Evolutionary conservation across 768 basidiomycete species (phyloP).

Genomic region (Boletales sp.): DNA sequence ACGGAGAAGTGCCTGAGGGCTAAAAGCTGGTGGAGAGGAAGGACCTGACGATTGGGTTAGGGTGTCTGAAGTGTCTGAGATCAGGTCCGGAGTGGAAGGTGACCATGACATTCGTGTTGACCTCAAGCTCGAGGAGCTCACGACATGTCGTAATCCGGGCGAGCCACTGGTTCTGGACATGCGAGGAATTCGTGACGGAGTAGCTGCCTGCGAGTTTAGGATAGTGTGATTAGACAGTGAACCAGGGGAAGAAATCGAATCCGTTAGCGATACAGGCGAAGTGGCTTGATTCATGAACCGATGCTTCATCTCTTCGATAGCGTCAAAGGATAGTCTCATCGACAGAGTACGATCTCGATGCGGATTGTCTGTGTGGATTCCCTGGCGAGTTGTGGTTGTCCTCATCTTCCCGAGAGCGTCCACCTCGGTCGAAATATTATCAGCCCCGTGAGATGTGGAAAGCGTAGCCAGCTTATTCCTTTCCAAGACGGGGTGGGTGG

Average conservation of each 20-base stretch:
- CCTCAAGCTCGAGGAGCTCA: slow-evolving; percentile 26
- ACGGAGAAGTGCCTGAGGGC: slow-evolving; percentile 25
- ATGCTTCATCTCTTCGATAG: slow-evolving; percentile 62
- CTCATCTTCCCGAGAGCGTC: slow-evolving; percentile 11
- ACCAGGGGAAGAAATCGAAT: slow-evolving; percentile 12
- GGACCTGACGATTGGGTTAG: slow-evolving; percentile 52
- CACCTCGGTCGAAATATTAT: slow-evolving; percentile 2
- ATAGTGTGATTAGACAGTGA: slow-evolving; percentile 9
- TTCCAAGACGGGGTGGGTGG: slow-evolving; percentile 21
- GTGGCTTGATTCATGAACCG: slow-evolving; percentile 41
- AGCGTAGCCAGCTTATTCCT: slow-evolving; percentile 16
- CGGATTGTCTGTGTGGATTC: slow-evolving; percentile 8
- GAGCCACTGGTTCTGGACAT: slow-evolving; percentile 22
- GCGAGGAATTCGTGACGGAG: slow-evolving; percentile 30
- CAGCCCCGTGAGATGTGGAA: slow-evolving; percentile 4
- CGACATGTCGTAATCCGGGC: slow-evolving; percentile 23
- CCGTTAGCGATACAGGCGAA: slow-evolving; percentile 20
- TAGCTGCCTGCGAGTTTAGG: slow-evolving; percentile 6
- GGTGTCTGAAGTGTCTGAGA: slow-evolving; percentile 57
- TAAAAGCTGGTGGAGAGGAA: slow-evolving; percentile 46
- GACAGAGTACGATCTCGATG: slow-evolving; percentile 9
- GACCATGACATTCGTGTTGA: slow-evolving; percentile 30
- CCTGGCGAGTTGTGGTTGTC: slow-evolving; percentile 7
- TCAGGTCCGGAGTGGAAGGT: slow-evolving; percentile 58
- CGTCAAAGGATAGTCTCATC: slow-evolving; percentile 40